These are phyloP conservation scores for Polyporus tsugae DNA, from an alignment of 1,284 basidiomycete species.

Conservation along the genomic window DNA sequence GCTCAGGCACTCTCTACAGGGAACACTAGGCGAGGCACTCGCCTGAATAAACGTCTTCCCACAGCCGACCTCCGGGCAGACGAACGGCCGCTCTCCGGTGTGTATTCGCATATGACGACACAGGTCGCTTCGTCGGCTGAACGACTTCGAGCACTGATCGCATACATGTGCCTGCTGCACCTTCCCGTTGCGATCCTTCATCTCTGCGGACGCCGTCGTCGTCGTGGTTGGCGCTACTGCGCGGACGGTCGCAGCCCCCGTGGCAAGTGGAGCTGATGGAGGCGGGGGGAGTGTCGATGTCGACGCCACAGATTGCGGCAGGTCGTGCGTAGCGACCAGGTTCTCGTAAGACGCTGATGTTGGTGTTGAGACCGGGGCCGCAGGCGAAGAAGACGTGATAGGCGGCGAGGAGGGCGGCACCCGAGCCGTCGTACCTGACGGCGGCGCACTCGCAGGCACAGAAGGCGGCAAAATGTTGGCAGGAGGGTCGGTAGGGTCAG, in stretches of 20 bases:
- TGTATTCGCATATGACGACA: slow-evolving; percentile 87
- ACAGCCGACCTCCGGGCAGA: slow-evolving; percentile 73
- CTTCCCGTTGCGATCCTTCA: slow-evolving; percentile 41
- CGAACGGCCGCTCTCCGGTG: slow-evolving; percentile 87
- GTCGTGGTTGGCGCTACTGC: slow-evolving; percentile 15
- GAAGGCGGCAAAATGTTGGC: slow-evolving; percentile 17
- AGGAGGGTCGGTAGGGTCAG: slow-evolving; percentile 23
- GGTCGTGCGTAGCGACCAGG: slow-evolving; percentile 28
- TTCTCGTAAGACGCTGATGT: slow-evolving; percentile 24
- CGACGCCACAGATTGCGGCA: slow-evolving; percentile 55
- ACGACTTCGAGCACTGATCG: slow-evolving; percentile 76
- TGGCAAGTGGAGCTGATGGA: slow-evolving; percentile 9
- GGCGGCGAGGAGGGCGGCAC: slow-evolving; percentile 18
- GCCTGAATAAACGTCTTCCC: slow-evolving; percentile 91
- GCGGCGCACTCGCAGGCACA: slow-evolving; percentile 1
- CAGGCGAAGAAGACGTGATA: slow-evolving; percentile 10
- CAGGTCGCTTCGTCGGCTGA: slow-evolving; percentile 79
- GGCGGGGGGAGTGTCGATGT: slow-evolving; percentile 49
- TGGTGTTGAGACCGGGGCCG: neutral
- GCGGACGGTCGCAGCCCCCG: neutral
- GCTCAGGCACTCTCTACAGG: neutral
- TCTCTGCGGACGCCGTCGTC: slow-evolving; percentile 32
- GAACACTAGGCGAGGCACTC: slow-evolving; percentile 26
- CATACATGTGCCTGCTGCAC: slow-evolving; percentile 52
- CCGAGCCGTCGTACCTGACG: slow-evolving; percentile 8